A percentile compares a stretch with the other conserved stretches of the same genome.
These are phyloP conservation scores for Pythium monospermum DNA, from an alignment of 352 stramenopile genomes.

Conservation along the genomic window DNA sequence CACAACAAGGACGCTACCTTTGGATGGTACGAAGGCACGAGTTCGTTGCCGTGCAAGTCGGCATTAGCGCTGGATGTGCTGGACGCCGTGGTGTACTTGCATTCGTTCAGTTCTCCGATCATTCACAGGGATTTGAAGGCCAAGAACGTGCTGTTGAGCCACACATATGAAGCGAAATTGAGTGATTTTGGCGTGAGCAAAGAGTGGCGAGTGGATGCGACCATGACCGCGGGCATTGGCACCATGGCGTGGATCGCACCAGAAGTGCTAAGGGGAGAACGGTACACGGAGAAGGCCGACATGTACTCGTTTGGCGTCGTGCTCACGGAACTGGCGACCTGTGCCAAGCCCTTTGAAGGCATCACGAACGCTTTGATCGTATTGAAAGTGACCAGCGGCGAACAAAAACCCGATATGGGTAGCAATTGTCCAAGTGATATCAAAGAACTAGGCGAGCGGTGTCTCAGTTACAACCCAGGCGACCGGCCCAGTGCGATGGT, in stretches of 20 bases:
- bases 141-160: conserved; percentile 68
- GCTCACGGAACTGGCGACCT: conserved; percentile 67
- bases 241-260: conserved; percentile 84
- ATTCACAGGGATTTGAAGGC: conserved; percentile 79
- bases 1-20: conserved; percentile 46
- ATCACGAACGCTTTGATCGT: conserved; percentile 66
- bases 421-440: conserved; percentile 63
- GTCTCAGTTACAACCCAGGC: conserved; percentile 57
- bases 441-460: conserved; percentile 46
- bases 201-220: conserved; percentile 69
- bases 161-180: conserved; percentile 66
- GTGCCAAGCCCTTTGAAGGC: conserved; percentile 58
- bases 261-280: conserved; percentile 69
- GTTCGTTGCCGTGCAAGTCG: conserved; percentile 38
- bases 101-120: conserved; percentile 77
- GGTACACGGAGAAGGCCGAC: conserved; percentile 84
- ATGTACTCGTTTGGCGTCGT: conserved; percentile 86
- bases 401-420: conserved; percentile 49
- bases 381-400: conserved; percentile 68
- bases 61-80: conserved; percentile 66
- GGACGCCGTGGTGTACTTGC: conserved; percentile 76
- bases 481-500: conserved; percentile 69
- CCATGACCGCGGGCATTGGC: conserved; percentile 79
- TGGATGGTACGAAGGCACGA: conserved; percentile 59
- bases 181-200: conserved; percentile 82